Conservation (phyloP, 495 filamentous ascomycete species). For the Xylaria venustula region DNA sequence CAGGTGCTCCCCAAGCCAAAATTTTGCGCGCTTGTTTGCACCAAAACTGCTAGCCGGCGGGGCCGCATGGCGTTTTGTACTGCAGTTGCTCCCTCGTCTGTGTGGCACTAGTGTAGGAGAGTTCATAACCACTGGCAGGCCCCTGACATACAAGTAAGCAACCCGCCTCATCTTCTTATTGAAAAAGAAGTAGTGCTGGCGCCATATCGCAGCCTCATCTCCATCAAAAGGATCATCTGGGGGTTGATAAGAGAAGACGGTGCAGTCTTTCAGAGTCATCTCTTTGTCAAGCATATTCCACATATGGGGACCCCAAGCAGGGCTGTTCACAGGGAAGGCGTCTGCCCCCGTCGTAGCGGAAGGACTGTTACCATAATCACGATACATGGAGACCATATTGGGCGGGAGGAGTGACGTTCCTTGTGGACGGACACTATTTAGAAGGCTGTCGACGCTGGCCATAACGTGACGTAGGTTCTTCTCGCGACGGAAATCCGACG, state of each 20-base stretch:
- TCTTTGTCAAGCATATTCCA: conserved; percentile 90
- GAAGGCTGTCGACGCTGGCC: conserved; percentile 77
- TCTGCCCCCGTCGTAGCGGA: conserved; percentile 21
- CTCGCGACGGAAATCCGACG: conserved; percentile 83
- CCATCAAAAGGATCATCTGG: conserved; percentile 82
- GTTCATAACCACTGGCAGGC: conserved; percentile 77
- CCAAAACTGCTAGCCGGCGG: conserved; percentile 30
- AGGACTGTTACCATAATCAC: conserved; percentile 30
- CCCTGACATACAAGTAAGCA: conserved; percentile 87
- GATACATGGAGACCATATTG: conserved; percentile 19
- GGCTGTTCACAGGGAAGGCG: conserved; percentile 31
- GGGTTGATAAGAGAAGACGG: conserved; percentile 80
- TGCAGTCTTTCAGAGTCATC: conserved; percentile 84
- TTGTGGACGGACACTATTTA: conserved; percentile 77
- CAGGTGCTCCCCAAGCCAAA: conserved; percentile 73
- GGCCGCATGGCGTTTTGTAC: conserved; percentile 35
- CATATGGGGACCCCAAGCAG: conserved; percentile 78
- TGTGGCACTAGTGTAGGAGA: conserved; percentile 49
- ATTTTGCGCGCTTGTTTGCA: conserved; percentile 69
- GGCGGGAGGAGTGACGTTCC: conserved; percentile 29
- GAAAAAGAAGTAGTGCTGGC: conserved; percentile 95
- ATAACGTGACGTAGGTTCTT: conserved; percentile 71
- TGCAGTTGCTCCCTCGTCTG: conserved; percentile 26
- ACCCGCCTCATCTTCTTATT: conserved; percentile 91
- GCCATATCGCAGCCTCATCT: conserved; percentile 92